These are phyloP conservation scores for Penicillium sp. DNA, from an alignment of 2,329 filamentous ascomycete species.

Conservation along the genomic window DNA sequence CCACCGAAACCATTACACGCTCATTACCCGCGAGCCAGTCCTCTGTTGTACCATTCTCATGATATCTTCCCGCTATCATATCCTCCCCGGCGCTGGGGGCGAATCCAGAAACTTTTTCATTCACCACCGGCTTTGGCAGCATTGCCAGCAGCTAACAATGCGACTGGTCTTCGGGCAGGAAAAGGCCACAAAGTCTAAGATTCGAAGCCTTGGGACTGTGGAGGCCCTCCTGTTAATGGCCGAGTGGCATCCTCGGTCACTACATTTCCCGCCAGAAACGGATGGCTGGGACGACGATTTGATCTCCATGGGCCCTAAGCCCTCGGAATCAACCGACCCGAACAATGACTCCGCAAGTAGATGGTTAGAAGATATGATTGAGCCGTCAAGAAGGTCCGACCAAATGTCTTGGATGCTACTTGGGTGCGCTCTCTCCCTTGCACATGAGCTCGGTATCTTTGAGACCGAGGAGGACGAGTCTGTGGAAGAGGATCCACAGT, in stretches of 20 bases:
- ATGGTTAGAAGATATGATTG: slow-evolving; percentile 56
- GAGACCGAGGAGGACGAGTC: slow-evolving; percentile 39
- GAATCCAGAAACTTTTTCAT: slow-evolving; percentile 54
- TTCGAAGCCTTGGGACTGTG: slow-evolving; percentile 53
- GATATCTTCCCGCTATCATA: slow-evolving; percentile 55
- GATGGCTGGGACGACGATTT: slow-evolving; percentile 59
- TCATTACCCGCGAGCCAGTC: slow-evolving; percentile 54
- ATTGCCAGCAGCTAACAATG: slow-evolving; percentile 55
- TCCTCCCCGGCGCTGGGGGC: slow-evolving; percentile 43
- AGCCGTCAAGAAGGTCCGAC: slow-evolving; percentile 55
- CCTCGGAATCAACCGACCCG: slow-evolving; percentile 27
- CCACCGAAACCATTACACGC: slow-evolving; percentile 48
- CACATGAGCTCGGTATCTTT: slow-evolving; percentile 55
- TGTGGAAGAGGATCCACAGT: slow-evolving; percentile 26
- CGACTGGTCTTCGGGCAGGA: slow-evolving; percentile 57
- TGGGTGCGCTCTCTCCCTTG: slow-evolving; percentile 54
- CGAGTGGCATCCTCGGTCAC: slow-evolving; percentile 57
- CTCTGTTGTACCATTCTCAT: slow-evolving; percentile 56
- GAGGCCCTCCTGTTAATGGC: slow-evolving; percentile 56
- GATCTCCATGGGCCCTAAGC: slow-evolving; percentile 43
- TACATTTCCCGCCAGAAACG: slow-evolving; percentile 55
- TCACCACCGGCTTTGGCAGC: slow-evolving; percentile 56
- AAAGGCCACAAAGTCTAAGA: slow-evolving; percentile 51
- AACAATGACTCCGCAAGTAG: slow-evolving; percentile 36
- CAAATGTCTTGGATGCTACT: slow-evolving; percentile 63